Conservation (phyloP, 148 eudicot species). For the Drosera capensis region DNA sequence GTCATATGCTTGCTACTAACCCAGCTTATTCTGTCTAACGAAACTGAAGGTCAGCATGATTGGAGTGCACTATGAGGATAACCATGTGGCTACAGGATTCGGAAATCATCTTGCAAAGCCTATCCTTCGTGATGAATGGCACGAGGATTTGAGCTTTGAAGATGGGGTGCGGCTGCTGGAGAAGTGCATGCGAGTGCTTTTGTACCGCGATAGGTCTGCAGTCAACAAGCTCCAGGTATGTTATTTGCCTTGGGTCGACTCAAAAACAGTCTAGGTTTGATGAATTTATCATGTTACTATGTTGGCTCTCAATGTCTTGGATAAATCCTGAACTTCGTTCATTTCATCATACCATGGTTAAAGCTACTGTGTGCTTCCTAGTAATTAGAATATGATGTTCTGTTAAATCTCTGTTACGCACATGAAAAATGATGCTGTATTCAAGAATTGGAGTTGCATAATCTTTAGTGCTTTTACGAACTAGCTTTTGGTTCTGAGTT, state of each 20-base stretch:
- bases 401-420: too few species aligned
- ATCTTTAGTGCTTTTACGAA: background rate
- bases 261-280: too few species aligned
- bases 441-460: background rate
- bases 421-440: too few species aligned
- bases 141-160: conserved; percentile 64
- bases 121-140: conserved; percentile 90
- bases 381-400: too few species aligned
- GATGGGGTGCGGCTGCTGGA: conserved; percentile 83
- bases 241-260: background rate
- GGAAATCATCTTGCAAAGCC: conserved; percentile 94
- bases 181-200: conserved; percentile 92
- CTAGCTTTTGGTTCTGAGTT: background rate
- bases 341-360: too few species aligned
- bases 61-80: conserved; percentile 86
- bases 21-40: background rate
- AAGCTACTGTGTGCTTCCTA: too few species aligned
- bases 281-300: too few species aligned
- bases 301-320: too few species aligned
- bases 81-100: conserved; percentile 88
- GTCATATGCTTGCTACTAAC: background rate
- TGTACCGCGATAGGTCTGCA: conserved; percentile 91
- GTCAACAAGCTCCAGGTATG: conserved; percentile 92
- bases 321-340: too few species aligned
- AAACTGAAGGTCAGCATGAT: conserved; percentile 72